Base-by-base conservation (phyloP, 768 basidiomycete species). In the Hygrocybe coccinea region DNA sequence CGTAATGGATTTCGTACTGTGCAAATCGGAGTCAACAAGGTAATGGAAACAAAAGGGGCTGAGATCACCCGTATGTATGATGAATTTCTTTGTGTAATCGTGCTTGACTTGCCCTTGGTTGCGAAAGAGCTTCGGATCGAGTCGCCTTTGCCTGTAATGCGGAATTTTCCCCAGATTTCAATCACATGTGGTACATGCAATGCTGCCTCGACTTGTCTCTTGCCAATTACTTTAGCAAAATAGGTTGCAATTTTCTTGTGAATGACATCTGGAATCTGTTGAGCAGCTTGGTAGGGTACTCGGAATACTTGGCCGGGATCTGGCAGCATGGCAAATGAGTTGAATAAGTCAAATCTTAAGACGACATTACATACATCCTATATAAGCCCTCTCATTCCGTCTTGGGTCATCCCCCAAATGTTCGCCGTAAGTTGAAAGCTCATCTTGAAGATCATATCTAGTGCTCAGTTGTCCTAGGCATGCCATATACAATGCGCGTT, bases 381-480 rank as follows among this genome's bases (percentile, higher is more conserved):
- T 43, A 54, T 62, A 59, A 1, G 19, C 44, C 7, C 54, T 43
- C 54, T 53, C 57, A 22, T 50, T 44, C 5, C 44, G 19, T 17
- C 50, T 47, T 5, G 29, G 48, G 1, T 29, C 25, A 19, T 52
- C 38, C 7, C 17, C 47, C 3, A 21, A 29, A 24, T 43, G 10
- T 1, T 3, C 8, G 14, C 38, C 38, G 19, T 22, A 22, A 25
- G 12, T 19, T 11, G 34, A 35, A 21, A 67, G 52, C 24, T 60
- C 59, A 1, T 65, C 60, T 6, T 55, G 33, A 2, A 73, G 60
- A 52, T 67, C 52, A 60, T 69, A 74, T 5, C 56, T 52, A 9
- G 54, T 33, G 6, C 59, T 50, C 22, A 74, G 52, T 36, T 68
- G 62, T 10, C 56, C 57, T 0, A 75, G 50, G 48, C 69, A 69